phyloP scores from a whole-genome alignment of 2,329 filamentous ascomycete genomes.

The Ceratocystis cacaofunesta region DNA sequence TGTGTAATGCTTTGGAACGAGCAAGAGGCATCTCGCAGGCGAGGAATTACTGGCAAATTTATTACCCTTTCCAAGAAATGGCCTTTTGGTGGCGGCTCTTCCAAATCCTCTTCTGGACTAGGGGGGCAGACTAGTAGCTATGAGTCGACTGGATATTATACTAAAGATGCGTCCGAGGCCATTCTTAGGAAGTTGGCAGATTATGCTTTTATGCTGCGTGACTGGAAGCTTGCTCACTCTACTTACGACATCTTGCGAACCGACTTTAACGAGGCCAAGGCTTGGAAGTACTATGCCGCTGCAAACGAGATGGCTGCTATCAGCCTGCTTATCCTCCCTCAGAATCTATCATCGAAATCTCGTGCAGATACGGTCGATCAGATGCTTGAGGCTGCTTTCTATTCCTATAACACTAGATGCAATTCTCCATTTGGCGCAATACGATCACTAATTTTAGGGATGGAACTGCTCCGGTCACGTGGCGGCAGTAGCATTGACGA shows the following conservation, averaged over 20 bases:
- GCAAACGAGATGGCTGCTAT: slow-evolving; percentile 91
- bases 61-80: slow-evolving; percentile 87
- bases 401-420: slow-evolving; percentile 82
- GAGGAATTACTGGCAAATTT: slow-evolving; percentile 83
- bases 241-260: slow-evolving; percentile 81
- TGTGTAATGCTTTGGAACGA: slow-evolving; percentile 90
- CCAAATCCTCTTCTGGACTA: slow-evolving; percentile 33
- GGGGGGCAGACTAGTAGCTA: slow-evolving; percentile 31
- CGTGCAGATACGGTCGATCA: slow-evolving; percentile 70
- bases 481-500: slow-evolving; percentile 72
- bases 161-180: slow-evolving; percentile 70
- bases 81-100: slow-evolving; percentile 60
- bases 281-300: slow-evolving; percentile 88
- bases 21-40: slow-evolving; percentile 77
- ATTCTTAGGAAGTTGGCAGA: slow-evolving; percentile 87
- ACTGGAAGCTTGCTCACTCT: slow-evolving; percentile 83
- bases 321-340: slow-evolving; percentile 63
- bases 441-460: slow-evolving; percentile 57
- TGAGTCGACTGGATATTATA: slow-evolving; percentile 67
- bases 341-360: slow-evolving; percentile 56
- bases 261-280: slow-evolving; percentile 90
- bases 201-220: slow-evolving; percentile 90
- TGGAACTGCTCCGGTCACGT: slow-evolving; percentile 70
- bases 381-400: slow-evolving; percentile 78
- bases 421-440: slow-evolving; percentile 65